Evolutionary conservation across 139 green algal genomes (phyloP).

Genomic region (Chlorella sp.): DNA sequence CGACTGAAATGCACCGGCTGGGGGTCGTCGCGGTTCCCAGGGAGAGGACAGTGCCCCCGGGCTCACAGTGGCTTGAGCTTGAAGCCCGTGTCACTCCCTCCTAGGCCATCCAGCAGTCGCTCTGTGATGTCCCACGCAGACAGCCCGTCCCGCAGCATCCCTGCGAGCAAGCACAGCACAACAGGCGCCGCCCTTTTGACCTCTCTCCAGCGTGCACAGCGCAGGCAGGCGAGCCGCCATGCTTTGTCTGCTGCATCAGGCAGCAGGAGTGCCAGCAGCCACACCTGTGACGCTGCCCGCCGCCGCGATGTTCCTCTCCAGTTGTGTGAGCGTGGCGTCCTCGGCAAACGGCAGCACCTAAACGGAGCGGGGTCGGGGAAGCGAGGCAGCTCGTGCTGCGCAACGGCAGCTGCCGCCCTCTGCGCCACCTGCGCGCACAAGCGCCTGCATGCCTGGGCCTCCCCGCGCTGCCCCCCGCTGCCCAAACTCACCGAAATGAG

Average conservation of each 20-base stretch:
- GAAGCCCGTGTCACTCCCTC: conserved; percentile 42
- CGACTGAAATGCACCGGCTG: not conserved
- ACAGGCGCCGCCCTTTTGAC: too few relatives aligned
- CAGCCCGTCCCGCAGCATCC: conserved; percentile 66
- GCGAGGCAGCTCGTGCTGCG: not conserved
- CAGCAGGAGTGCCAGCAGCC: too few relatives aligned
- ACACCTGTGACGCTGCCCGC: conserved; percentile 63
- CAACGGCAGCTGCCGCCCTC: not conserved
- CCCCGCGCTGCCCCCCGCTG: not conserved
- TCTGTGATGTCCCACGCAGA: conserved; percentile 63
- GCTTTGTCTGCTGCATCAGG: too few relatives aligned
- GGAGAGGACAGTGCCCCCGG: too few relatives aligned
- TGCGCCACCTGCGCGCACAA: not conserved
- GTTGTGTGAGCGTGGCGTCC: conserved; percentile 61
- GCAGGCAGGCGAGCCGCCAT: too few relatives aligned
- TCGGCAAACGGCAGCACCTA: conserved; percentile 88
- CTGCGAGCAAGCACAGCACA: too few relatives aligned
- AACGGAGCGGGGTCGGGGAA: too few relatives aligned
- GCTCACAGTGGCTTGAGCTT: conserved; percentile 49
- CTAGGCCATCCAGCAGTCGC: conserved; percentile 69
- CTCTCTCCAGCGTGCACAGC: too few relatives aligned
- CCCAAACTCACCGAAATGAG: too few relatives aligned
- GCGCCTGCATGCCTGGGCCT: conserved; percentile 31
- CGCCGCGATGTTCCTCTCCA: conserved; percentile 77
- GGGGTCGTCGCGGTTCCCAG: too few relatives aligned